phyloP scores from a whole-genome alignment of 2,329 filamentous ascomycete species.

The Coniochaeta ligniaria region DNA sequence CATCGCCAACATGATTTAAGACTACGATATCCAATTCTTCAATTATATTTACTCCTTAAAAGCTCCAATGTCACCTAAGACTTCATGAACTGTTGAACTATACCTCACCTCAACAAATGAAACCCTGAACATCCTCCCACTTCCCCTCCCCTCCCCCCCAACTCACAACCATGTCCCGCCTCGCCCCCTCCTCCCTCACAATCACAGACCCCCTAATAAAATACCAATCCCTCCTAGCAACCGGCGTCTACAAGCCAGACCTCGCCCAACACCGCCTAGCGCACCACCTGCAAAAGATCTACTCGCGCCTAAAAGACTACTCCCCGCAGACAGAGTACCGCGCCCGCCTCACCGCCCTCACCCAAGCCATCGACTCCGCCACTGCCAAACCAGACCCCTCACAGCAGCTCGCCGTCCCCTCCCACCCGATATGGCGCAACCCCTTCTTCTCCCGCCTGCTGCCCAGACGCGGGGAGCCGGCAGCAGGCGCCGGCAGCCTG shows the following conservation, averaged over 20 bases:
- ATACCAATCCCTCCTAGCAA: constrained; percentile 64
- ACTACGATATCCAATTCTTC: no score
- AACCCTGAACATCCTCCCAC: no score
- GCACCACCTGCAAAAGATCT: constrained; percentile 70
- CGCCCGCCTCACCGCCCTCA: constrained; percentile 55
- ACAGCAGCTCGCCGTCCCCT: constrained; percentile 37
- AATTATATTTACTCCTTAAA: no score
- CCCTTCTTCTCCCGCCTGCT: not conserved
- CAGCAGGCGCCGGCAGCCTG: constrained; percentile 52
- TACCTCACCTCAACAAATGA: no score
- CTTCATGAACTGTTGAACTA: no score
- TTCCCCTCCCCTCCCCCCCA: not conserved
- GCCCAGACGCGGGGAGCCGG: constrained; percentile 50
- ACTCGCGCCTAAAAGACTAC: constrained; percentile 70
- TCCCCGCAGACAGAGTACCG: constrained; percentile 64
- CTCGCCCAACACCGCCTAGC: constrained; percentile 66
- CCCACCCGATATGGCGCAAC: constrained; percentile 37
- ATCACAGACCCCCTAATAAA: constrained; percentile 70
- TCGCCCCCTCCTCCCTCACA: constrained; percentile 32
- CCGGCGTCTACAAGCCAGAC: constrained; percentile 60
- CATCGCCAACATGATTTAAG: not conserved
- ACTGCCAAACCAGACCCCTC: constrained; percentile 17
- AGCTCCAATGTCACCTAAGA: no score
- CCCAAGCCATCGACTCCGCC: constrained; percentile 32
- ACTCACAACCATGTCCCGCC: not conserved